Percentiles rank a stretch among this genome's conserved stretches.
Conservation (phyloP, 805 yeast genomes). For the Wickerhamiella qilinensis region DNA sequence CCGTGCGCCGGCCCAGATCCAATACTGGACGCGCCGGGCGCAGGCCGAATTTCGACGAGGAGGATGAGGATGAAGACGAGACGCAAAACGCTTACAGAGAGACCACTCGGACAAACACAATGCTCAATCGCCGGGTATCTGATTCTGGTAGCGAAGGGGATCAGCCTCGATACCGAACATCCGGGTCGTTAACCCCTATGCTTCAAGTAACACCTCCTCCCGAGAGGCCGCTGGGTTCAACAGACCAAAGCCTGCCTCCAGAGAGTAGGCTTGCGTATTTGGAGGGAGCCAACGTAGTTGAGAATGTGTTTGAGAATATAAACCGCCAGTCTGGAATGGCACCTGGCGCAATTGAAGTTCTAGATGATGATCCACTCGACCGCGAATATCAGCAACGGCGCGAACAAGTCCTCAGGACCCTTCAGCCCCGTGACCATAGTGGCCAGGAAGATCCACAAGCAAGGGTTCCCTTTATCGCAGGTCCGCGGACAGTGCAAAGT, state of each 20-base stretch:
- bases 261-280: not conserved
- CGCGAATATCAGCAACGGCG: constrained; percentile 13
- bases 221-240: not conserved
- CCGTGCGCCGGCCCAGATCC: not conserved
- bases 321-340: constrained; percentile 15
- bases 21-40: not conserved
- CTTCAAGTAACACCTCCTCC: constrained; percentile 1
- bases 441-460: not conserved
- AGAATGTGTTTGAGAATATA: not conserved
- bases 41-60: not conserved
- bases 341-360: constrained; percentile 17
- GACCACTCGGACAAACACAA: constrained; percentile 2
- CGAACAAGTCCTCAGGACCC: constrained; percentile 7
- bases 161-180: not conserved
- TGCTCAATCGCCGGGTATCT: constrained; percentile 1
- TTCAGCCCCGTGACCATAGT: constrained; percentile 1
- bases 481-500: not conserved
- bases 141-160: not conserved
- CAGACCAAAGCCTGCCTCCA: no score
- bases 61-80: not conserved
- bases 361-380: constrained; percentile 11
- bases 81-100: not conserved
- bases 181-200: not conserved
- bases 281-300: not conserved
- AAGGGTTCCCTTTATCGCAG: not conserved